These are phyloP conservation scores for Calonectria henricotiae DNA, from an alignment of 2,329 filamentous ascomycete species.

Conservation along the genomic window DNA sequence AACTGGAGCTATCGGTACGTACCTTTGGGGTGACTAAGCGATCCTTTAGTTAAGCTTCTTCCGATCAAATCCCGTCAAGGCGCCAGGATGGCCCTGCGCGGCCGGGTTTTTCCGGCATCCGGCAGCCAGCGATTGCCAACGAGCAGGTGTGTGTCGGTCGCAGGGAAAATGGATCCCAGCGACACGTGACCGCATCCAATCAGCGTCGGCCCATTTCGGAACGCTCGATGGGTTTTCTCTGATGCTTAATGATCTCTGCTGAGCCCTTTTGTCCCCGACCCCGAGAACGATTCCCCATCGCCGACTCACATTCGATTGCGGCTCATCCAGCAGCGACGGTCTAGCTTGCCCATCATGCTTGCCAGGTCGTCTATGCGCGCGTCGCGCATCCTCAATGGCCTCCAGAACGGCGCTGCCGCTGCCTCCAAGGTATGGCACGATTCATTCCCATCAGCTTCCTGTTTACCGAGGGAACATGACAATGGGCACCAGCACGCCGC, in stretches of 20 bases:
- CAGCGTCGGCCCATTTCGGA: constrained; percentile 63
- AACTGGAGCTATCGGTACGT: background rate
- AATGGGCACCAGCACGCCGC: constrained; percentile 47
- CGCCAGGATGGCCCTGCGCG: background rate
- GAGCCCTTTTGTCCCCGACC: constrained; percentile 61
- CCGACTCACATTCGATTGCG: constrained; percentile 58
- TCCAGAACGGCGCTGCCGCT: constrained; percentile 81
- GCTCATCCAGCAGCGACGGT: constrained; percentile 59
- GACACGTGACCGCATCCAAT: constrained; percentile 61
- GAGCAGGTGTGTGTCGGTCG: constrained; percentile 44
- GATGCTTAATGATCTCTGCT: constrained; percentile 58
- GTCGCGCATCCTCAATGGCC: constrained; percentile 86
- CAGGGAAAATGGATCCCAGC: constrained; percentile 40
- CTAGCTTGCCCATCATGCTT: constrained; percentile 82
- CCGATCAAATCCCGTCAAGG: constrained; percentile 23
- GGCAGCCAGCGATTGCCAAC: constrained; percentile 20
- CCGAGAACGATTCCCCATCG: constrained; percentile 60
- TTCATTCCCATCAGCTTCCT: constrained; percentile 54
- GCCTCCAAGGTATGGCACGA: constrained; percentile 80
- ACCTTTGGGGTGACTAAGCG: constrained; percentile 15
- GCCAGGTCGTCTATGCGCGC: constrained; percentile 92
- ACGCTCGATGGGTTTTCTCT: constrained; percentile 62
- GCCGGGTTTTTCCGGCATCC: constrained; percentile 33
- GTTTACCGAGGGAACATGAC: constrained; percentile 58
- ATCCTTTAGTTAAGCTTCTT: background rate